phyloP scores from a whole-genome alignment of 106 monocot species.

The Triglochin maritima region DNA sequence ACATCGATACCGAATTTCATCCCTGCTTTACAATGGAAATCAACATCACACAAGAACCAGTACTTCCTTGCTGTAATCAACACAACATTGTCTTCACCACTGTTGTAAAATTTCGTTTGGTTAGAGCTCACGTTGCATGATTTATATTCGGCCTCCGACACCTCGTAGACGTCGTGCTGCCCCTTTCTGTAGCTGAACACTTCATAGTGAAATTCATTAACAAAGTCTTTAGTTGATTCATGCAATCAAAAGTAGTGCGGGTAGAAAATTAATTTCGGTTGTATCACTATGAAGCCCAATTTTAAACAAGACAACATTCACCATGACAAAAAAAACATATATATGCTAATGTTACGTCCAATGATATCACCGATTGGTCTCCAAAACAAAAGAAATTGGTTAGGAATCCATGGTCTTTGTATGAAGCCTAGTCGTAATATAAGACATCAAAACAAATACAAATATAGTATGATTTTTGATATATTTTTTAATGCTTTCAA shows the following conservation, averaged over 20 bases:
- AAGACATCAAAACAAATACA: too few relatives aligned
- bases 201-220: conserved; percentile 1
- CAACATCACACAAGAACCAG: conserved; percentile 3
- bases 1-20: conserved; percentile 4
- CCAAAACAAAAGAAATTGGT: background rate
- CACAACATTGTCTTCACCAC: background rate
- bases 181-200: conserved; percentile 9
- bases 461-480: too few relatives aligned
- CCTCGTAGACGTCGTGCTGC: conserved; percentile 7
- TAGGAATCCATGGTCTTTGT: too few relatives aligned
- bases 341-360: background rate
- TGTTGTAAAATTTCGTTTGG: background rate
- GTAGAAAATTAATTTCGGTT: too few relatives aligned
- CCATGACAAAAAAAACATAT: too few relatives aligned
- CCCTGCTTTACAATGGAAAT: background rate
- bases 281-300: too few relatives aligned
- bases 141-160: conserved; percentile 1
- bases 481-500: too few relatives aligned
- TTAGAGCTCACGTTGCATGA: background rate
- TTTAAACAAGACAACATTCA: too few relatives aligned
- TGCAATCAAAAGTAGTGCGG: too few relatives aligned
- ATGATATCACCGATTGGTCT: background rate
- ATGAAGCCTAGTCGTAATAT: too few relatives aligned
- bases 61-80: conserved; percentile 1
- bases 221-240: too few relatives aligned